phyloP scores from a whole-genome alignment of 345 rosid genomes.

The Anastatica hierochuntica region DNA sequence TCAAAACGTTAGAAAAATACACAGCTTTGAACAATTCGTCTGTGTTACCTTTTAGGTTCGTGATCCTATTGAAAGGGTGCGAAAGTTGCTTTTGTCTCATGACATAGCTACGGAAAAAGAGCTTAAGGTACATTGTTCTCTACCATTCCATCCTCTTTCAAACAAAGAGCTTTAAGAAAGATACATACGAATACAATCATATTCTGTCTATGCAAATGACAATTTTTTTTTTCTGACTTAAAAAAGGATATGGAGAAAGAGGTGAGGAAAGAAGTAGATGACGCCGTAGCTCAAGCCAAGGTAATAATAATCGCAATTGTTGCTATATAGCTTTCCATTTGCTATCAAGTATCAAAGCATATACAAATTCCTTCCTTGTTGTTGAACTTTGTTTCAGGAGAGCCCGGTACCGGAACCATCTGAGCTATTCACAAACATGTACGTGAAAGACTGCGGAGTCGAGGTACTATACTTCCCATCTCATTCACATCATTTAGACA shows the following conservation, averaged over 20 bases:
- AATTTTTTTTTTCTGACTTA: neutral
- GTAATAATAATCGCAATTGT: conserved; percentile 23
- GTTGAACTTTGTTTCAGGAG: conserved; percentile 55
- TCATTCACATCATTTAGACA: neutral
- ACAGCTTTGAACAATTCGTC: too few species aligned
- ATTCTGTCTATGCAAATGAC: neutral
- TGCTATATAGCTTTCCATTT: neutral
- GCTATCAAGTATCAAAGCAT: neutral
- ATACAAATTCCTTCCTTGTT: neutral
- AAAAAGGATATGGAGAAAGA: conserved; percentile 91
- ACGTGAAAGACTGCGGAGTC: conserved; percentile 58
- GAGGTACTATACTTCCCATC: conserved; percentile 46
- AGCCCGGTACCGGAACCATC: conserved; percentile 85
- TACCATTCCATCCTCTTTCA: neutral
- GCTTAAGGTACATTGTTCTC: conserved; percentile 54
- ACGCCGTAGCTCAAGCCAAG: conserved; percentile 91
- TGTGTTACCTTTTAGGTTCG: conserved; percentile 51
- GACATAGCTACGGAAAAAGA: conserved; percentile 94
- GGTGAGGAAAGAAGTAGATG: conserved; percentile 82
- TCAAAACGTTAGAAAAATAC: neutral
- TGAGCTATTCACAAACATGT: conserved; percentile 75
- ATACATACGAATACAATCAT: neutral
- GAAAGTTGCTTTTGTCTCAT: conserved; percentile 61
- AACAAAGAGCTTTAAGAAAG: too few species aligned
- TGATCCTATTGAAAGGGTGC: conserved; percentile 82